phyloP scores from a whole-genome alignment of 768 basidiomycete genomes.

The Filobasidium floriforme region DNA sequence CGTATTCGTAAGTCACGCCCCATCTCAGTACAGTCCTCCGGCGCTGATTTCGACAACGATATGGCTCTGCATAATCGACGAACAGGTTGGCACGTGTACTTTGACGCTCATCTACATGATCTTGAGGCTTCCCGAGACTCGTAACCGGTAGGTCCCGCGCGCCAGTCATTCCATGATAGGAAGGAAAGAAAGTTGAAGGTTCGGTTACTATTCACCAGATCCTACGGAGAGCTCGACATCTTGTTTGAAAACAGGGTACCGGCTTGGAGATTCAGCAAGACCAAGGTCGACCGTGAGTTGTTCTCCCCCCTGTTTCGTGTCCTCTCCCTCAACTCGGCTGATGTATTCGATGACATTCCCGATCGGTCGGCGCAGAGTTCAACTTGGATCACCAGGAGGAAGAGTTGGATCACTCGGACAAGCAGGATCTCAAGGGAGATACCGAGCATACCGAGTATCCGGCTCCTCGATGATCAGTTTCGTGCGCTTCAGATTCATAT shows the following conservation, averaged over 20 bases:
- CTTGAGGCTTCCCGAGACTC: constrained; percentile 35
- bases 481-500: too few relatives aligned
- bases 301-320: too few relatives aligned
- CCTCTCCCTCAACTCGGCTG: too few relatives aligned
- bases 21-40: too few relatives aligned
- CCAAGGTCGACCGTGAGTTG: constrained; percentile 32
- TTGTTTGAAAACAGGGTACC: constrained; percentile 45
- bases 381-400: too few relatives aligned
- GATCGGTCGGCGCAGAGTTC: too few relatives aligned
- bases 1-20: constrained; percentile 32
- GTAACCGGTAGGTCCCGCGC: constrained; percentile 6
- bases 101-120: constrained; percentile 12
- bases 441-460: too few relatives aligned
- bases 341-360: too few relatives aligned
- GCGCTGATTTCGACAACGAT: background rate
- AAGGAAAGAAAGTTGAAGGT: constrained; percentile 21
- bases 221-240: constrained; percentile 46
- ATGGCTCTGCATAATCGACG: background rate
- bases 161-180: background rate
- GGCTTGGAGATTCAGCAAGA: constrained; percentile 41
- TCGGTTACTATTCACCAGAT: constrained; percentile 12
- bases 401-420: too few relatives aligned
- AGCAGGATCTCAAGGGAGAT: too few relatives aligned
- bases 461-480: too few relatives aligned
- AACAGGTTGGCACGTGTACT: constrained; percentile 1